A percentile compares a stretch with the other conserved stretches of the same genome.
phyloP scores from a whole-genome alignment of 139 green algal species.

The Chlorella sp. region DNA sequence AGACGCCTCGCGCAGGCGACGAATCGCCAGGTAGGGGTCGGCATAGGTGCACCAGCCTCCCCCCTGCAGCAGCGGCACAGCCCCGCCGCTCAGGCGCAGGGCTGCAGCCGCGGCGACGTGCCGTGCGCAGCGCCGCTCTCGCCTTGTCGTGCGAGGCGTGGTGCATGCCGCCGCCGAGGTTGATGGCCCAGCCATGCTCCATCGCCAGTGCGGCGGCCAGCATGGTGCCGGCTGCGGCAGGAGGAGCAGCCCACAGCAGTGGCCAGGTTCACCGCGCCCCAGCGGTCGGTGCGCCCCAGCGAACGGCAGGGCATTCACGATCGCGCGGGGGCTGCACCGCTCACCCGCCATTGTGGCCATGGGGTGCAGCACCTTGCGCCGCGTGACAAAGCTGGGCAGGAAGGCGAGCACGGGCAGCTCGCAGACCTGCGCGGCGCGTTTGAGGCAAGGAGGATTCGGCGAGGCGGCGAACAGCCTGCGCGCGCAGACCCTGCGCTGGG shows the following conservation, averaged over 20 bases:
- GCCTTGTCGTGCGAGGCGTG: constrained; percentile 56
- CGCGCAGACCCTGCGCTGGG: neutral
- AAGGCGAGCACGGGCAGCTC: constrained; percentile 65
- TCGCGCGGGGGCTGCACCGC: too few relatives aligned
- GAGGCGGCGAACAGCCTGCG: neutral
- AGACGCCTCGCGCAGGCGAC: constrained; percentile 35
- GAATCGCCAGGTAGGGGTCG: constrained; percentile 66
- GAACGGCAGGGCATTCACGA: too few relatives aligned
- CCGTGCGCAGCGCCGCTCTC: constrained; percentile 18
- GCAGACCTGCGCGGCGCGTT: constrained; percentile 50
- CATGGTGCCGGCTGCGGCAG: constrained; percentile 59
- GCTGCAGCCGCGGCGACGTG: neutral
- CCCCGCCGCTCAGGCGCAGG: too few relatives aligned
- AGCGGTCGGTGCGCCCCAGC: too few relatives aligned
- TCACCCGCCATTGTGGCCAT: constrained; percentile 58
- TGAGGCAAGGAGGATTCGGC: neutral
- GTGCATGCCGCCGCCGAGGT: constrained; percentile 84
- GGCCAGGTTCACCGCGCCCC: too few relatives aligned
- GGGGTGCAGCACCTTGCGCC: constrained; percentile 51
- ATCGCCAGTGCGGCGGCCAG: constrained; percentile 70
- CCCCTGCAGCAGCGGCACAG: neutral
- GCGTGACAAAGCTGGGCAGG: constrained; percentile 61
- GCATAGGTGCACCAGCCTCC: constrained; percentile 64
- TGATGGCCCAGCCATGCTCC: constrained; percentile 76
- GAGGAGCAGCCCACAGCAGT: too few relatives aligned